phyloP scores from a whole-genome alignment of 441 rosid genomes.

The Pelargonium citronellum region DNA sequence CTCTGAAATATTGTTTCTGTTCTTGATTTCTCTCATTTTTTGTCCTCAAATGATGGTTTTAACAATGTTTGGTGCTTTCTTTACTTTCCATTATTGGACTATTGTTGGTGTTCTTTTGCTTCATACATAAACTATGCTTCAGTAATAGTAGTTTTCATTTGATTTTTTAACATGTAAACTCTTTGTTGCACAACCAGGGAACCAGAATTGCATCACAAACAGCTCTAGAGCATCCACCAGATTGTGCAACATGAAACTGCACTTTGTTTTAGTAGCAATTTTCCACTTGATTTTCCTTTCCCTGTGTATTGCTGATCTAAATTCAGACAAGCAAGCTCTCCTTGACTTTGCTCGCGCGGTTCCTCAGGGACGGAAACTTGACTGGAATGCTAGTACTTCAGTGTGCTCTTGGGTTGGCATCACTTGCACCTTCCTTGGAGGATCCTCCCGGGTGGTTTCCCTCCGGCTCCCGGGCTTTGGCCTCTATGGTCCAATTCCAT shows the following conservation, averaged over 20 bases:
- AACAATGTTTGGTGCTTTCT: background rate
- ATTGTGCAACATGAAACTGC: slow-evolving; percentile 32
- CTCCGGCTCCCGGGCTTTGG: slow-evolving; percentile 59
- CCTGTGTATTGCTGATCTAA: slow-evolving; percentile 34
- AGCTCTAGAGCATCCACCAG: slow-evolving; percentile 1
- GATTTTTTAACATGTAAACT: slow-evolving; percentile 4
- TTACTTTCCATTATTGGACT: too few species aligned
- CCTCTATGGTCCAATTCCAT: slow-evolving; percentile 56
- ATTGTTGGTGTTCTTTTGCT: background rate
- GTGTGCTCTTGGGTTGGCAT: slow-evolving; percentile 59
- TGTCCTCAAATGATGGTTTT: too few species aligned
- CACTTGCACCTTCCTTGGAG: slow-evolving; percentile 39
- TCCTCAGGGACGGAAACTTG: slow-evolving; percentile 55
- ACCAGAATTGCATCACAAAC: slow-evolving; percentile 18
- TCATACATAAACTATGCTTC: background rate
- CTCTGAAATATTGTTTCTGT: too few species aligned
- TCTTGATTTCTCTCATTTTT: too few species aligned
- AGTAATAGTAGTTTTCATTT: background rate
- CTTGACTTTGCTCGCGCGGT: slow-evolving; percentile 50
- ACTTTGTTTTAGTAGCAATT: background rate
- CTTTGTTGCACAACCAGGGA: slow-evolving; percentile 20
- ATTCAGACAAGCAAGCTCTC: slow-evolving; percentile 53
- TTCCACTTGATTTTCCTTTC: slow-evolving; percentile 20
- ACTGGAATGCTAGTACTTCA: slow-evolving; percentile 42
- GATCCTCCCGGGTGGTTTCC: slow-evolving; percentile 37